Conservation (phyloP, 176 grass and related monocot species). For the Oryza glumipatula region DNA sequence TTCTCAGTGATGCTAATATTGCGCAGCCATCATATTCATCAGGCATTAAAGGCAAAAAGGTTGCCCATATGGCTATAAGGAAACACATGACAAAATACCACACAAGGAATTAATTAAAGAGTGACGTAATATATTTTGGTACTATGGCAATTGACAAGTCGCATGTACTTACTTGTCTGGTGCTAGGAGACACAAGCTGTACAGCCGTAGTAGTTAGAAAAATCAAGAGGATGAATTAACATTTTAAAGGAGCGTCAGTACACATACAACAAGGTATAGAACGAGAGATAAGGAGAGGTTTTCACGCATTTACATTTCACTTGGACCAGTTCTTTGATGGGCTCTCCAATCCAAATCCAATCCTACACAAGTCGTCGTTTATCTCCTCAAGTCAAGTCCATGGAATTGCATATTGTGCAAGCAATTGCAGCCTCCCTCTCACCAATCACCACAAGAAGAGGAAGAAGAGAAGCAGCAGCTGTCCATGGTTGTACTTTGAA, state of each 20-base stretch:
- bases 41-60: neutral
- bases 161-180: constrained; percentile 29
- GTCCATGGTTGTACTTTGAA: constrained; percentile 40
- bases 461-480: neutral
- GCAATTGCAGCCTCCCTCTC: constrained; percentile 35
- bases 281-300: neutral
- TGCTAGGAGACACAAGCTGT: constrained; percentile 37
- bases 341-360: neutral
- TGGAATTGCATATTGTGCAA: constrained; percentile 11
- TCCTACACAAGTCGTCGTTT: constrained; percentile 1
- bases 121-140: neutral
- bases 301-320: constrained; percentile 5
- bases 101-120: neutral
- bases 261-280: neutral
- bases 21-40: neutral
- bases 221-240: constrained; percentile 35
- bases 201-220: constrained; percentile 9
- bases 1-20: neutral
- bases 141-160: constrained; percentile 13
- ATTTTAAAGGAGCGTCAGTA: neutral
- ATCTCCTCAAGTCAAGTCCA: constrained; percentile 39
- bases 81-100: neutral
- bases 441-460: constrained; percentile 16
- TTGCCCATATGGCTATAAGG: neutral
- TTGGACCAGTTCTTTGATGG: constrained; percentile 41